phyloP scores from a whole-genome alignment of 805 yeast genomes.

The Yarrowia hollandica region DNA sequence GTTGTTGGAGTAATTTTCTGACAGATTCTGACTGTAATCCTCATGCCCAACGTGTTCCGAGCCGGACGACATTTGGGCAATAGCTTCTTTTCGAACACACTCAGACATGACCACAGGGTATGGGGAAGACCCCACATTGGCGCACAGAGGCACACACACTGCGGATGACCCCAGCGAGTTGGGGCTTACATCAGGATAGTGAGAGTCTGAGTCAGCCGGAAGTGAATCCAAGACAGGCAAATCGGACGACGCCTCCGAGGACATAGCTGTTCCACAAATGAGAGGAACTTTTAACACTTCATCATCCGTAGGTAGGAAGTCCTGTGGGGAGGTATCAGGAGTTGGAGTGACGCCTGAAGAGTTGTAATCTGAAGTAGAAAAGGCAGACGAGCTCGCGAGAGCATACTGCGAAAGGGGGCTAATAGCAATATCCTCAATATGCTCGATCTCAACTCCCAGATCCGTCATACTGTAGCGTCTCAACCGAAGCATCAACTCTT shows the following conservation, averaged over 20 bases:
- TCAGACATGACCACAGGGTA: neutral
- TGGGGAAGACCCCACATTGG: neutral
- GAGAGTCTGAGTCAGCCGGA: neutral
- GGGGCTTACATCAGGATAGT: neutral
- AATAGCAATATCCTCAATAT: neutral
- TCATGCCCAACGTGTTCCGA: neutral
- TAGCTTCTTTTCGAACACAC: too few species aligned
- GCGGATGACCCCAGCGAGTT: neutral
- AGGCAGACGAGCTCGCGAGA: neutral
- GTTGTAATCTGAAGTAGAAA: neutral
- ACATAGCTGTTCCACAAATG: neutral
- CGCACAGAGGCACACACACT: neutral
- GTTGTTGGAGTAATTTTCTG: neutral
- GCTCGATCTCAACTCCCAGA: neutral
- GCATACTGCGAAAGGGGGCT: constrained; percentile 7
- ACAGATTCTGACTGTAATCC: neutral
- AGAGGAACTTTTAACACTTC: neutral
- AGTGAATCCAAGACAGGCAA: neutral
- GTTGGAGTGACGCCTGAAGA: neutral
- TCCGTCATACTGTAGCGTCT: neutral
- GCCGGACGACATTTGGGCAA: neutral
- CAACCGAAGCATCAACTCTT: neutral
- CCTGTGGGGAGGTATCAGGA: constrained; percentile 7
- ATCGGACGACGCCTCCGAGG: neutral
- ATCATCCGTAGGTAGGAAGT: neutral